Evolutionary conservation across 345 rosid genomes (phyloP).

Genomic region (Rhodamnia rubescens): DNA sequence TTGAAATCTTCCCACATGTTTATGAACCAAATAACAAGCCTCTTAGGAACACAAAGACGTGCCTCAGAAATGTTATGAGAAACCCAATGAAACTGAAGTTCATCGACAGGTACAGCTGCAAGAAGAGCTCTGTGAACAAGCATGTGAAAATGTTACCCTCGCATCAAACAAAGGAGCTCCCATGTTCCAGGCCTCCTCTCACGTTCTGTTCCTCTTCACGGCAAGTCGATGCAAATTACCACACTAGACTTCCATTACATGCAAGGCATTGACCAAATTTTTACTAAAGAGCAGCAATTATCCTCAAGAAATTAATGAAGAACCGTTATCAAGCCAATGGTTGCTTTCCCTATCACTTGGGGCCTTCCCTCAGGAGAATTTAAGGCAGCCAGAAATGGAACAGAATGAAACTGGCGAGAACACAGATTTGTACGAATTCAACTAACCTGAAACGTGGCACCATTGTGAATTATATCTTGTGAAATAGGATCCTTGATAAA

Average conservation of each 20-base stretch:
- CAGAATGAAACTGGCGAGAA: neutral
- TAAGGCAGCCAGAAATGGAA: neutral
- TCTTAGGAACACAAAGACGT: neutral
- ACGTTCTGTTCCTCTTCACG: neutral
- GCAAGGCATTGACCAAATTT: neutral
- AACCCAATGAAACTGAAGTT: neutral
- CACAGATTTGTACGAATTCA: neutral
- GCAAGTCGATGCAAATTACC: neutral
- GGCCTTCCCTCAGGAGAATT: neutral
- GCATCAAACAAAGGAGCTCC: neutral
- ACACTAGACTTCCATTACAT: neutral
- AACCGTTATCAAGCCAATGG: neutral
- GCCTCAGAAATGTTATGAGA: neutral
- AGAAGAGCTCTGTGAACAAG: neutral
- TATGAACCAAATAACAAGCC: neutral
- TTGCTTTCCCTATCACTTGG: neutral
- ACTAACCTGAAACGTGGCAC: constrained; percentile 86
- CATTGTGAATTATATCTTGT: constrained; percentile 80
- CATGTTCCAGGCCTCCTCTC: neutral
- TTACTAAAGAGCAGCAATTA: neutral
- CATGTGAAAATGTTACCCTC: neutral
- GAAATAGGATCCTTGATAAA: constrained; percentile 62
- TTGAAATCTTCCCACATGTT: no score
- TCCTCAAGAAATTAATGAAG: neutral
- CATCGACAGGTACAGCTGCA: neutral